Evolutionary conservation across 2,329 filamentous ascomycete genomes (phyloP).

Genomic region (Xylaria sp.): DNA sequence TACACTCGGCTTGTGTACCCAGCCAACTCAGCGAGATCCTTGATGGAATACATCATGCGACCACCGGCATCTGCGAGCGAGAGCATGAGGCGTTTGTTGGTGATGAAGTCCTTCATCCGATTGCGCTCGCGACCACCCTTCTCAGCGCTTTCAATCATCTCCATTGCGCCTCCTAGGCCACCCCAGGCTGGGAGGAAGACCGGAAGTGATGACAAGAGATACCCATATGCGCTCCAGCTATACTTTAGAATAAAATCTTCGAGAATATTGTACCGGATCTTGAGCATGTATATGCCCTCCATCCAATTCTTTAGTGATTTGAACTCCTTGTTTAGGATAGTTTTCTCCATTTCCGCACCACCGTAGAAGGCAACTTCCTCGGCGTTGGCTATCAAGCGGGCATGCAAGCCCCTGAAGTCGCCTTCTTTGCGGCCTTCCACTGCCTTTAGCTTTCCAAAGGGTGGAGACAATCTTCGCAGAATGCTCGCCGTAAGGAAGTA

Average conservation of each 20-base stretch:
- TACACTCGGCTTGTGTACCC: constrained; percentile 97
- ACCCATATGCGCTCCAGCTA: constrained; percentile 97
- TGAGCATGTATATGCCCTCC: constrained; percentile 97
- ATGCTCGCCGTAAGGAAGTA: constrained; percentile 95
- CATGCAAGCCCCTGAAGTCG: constrained; percentile 91
- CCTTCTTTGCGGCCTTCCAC: constrained; percentile 95
- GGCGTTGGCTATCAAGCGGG: constrained; percentile 92
- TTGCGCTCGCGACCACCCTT: constrained; percentile 76
- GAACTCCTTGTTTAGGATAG: constrained; percentile 91
- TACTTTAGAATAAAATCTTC: constrained; percentile 99
- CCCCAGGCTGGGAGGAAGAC: constrained; percentile 96
- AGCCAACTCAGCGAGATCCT: constrained; percentile 94
- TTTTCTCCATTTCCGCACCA: constrained; percentile 93
- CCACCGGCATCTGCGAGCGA: constrained; percentile 96
- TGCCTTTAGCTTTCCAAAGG: constrained; percentile 96
- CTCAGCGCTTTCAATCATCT: constrained; percentile 65
- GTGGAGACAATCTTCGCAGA: constrained; percentile 86
- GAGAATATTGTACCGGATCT: constrained; percentile 98
- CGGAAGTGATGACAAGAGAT: constrained; percentile 90
- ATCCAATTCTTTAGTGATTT: constrained; percentile 94
- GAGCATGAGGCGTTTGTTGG: constrained; percentile 97
- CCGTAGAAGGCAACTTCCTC: constrained; percentile 99
- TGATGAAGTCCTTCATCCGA: constrained; percentile 99
- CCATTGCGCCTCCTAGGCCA: constrained; percentile 78
- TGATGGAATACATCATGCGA: constrained; percentile 99